Base-by-base conservation (phyloP, 768 basidiomycete species). In the Lyophyllum decastes region DNA sequence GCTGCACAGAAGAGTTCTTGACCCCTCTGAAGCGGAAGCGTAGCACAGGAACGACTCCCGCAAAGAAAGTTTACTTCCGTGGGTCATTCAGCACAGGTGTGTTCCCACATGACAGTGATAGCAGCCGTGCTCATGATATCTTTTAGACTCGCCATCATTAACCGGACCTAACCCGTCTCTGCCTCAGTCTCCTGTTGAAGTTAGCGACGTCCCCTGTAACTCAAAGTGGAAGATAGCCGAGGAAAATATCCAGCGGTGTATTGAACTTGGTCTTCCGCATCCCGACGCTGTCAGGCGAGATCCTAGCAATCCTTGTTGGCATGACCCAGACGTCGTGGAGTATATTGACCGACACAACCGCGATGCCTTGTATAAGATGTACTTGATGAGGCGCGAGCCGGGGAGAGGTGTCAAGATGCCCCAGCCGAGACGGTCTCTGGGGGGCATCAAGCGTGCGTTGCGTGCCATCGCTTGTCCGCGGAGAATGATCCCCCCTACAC, bases 171-270 rank as follows among this genome's bases (percentile, higher is more conserved):
- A 41, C n/a, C n/a, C 40, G 40, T 41, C 40, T 19, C 40, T 17
- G n/a, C 40, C 40, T n/a, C 34, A 22, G 19, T 38, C 21, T 52
- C 33, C 14, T 16, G n/a, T 12, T 46, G 45, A 58, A 54, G 55
- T 62, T 14, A 64, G 68, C 24, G 72, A 73, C 54, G 71, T 65
- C 27, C 67, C 66, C 4, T 56, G 64, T 46, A 66, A 64, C 34
- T 25, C 48, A 14, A 55, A 44, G 41, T 25, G 35, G 21, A 35
- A 51, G 25, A 56, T 60, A 35, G 33, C 50, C 12, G 41, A 60
- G 21, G 33, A 41, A 27, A 60, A 60, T 38, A 55, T 60, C 34
- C 38, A 33, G 14, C 54, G 44, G 38, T 55, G 54, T 34, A 19
- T 46, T 10, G 49, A 55, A 43, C 49, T 60, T 30, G 54, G 54